Evolutionary conservation across 192 early-diverging fungal species (phyloP).

Genomic region (Coemansia sp.): DNA sequence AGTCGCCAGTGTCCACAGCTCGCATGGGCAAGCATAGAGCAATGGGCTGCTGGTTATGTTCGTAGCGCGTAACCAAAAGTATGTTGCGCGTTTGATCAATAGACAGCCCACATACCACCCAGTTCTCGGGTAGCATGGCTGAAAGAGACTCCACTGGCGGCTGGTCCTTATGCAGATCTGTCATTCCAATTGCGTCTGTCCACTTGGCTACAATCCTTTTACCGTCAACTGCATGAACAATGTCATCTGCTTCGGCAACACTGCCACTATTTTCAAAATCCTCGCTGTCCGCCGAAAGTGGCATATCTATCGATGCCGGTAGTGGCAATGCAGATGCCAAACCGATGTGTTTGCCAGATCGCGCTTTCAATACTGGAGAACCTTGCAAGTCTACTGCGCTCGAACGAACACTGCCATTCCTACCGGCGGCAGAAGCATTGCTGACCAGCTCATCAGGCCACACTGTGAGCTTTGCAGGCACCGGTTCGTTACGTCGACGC

Average conservation of each 20-base stretch:
- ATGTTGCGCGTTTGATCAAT: conserved; percentile 65
- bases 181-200: neutral
- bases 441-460: conserved; percentile 31
- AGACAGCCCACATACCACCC: conserved; percentile 78
- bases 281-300: too few species aligned
- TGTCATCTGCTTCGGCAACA: neutral
- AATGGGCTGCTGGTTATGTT: conserved; percentile 52
- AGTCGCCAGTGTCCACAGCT: conserved; percentile 36
- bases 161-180: neutral
- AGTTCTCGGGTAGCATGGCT: conserved; percentile 60
- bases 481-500: conserved; percentile 10
- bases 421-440: neutral
- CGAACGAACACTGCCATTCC: neutral
- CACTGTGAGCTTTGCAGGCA: conserved; percentile 13
- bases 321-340: too few species aligned
- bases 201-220: conserved; percentile 17
- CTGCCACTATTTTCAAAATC: neutral
- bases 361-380: neutral
- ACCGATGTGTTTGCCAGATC: too few species aligned
- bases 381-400: neutral
- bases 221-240: conserved; percentile 16
- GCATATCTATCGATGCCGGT: too few species aligned
- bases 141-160: conserved; percentile 22
- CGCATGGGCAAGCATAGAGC: conserved; percentile 72
- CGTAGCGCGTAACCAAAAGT: conserved; percentile 69